These are phyloP conservation scores for Danielia oregonensis DNA, from an alignment of 805 yeast species.

Conservation along the genomic window DNA sequence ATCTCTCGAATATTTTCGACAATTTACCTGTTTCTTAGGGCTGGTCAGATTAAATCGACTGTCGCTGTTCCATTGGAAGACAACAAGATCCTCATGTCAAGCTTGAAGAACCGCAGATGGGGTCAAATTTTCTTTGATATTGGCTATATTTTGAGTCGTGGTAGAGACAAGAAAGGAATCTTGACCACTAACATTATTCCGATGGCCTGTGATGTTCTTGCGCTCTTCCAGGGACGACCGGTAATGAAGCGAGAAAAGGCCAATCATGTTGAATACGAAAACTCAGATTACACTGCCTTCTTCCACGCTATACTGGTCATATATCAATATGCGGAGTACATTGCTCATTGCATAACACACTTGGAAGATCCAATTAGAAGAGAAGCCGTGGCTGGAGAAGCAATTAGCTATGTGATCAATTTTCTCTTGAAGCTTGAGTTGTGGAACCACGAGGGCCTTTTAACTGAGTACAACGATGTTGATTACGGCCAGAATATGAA, in stretches of 20 bases:
- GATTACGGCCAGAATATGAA: slow-evolving; percentile 19
- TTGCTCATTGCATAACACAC: slow-evolving; percentile 43
- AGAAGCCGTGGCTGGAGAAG: slow-evolving; percentile 18
- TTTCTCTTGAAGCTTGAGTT: slow-evolving; percentile 29
- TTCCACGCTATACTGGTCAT: slow-evolving; percentile 68
- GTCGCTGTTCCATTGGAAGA: slow-evolving; percentile 33
- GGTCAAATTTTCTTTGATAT: slow-evolving; percentile 77
- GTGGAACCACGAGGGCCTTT: neutral
- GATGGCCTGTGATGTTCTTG: slow-evolving; percentile 61
- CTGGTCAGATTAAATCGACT: slow-evolving; percentile 46
- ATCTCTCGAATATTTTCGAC: slow-evolving; percentile 58
- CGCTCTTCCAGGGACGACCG: slow-evolving; percentile 75
- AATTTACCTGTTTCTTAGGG: slow-evolving; percentile 59
- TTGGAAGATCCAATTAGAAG: slow-evolving; percentile 8
- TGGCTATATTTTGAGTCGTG: slow-evolving; percentile 71
- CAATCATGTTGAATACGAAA: slow-evolving; percentile 88
- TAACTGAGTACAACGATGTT: slow-evolving; percentile 7
- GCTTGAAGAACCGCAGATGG: slow-evolving; percentile 67
- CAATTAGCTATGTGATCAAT: slow-evolving; percentile 27
- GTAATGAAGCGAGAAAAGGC: slow-evolving; percentile 68
- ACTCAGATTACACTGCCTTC: slow-evolving; percentile 72
- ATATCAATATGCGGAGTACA: slow-evolving; percentile 54
- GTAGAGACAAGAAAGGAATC: slow-evolving; percentile 49
- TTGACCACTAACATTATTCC: slow-evolving; percentile 45
- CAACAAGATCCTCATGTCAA: slow-evolving; percentile 36